Percentiles rank a stretch among this genome's conserved stretches.
Evolutionary conservation across 1,284 basidiomycete genomes (phyloP).

Genomic region (Tilletia indica): DNA sequence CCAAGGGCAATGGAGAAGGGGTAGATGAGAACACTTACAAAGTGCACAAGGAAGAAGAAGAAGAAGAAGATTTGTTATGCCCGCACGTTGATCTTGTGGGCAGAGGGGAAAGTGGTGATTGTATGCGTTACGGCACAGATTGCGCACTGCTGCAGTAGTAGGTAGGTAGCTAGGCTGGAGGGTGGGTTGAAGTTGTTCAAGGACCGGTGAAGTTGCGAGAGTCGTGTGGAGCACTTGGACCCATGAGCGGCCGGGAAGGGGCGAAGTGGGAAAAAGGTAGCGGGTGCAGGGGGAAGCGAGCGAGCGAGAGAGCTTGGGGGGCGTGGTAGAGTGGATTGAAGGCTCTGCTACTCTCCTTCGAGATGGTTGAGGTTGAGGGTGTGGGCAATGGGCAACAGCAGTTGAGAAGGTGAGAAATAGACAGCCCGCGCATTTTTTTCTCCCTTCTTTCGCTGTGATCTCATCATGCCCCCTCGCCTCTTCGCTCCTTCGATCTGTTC

Average conservation of each 20-base stretch:
- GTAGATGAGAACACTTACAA: too few relatives aligned
- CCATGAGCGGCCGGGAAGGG: neutral
- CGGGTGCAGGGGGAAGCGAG: neutral
- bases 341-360: neutral
- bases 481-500: too few relatives aligned
- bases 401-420: neutral
- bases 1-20: neutral
- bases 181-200: neutral
- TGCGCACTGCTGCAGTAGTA: neutral
- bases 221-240: neutral
- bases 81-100: too few relatives aligned
- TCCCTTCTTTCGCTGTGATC: too few relatives aligned
- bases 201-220: neutral
- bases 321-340: too few relatives aligned
- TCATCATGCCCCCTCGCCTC: too few relatives aligned
- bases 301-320: neutral
- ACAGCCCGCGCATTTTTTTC: too few relatives aligned
- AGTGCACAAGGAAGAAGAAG: too few relatives aligned
- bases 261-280: neutral
- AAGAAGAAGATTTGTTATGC: too few relatives aligned
- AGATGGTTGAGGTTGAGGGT: slow-evolving; percentile 5
- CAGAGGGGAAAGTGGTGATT: too few relatives aligned
- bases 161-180: neutral
- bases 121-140: too few relatives aligned
- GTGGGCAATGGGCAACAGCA: neutral